Evolutionary conservation across 495 filamentous ascomycete species (phyloP).

Genomic region (Saxophila tyrrhenica): DNA sequence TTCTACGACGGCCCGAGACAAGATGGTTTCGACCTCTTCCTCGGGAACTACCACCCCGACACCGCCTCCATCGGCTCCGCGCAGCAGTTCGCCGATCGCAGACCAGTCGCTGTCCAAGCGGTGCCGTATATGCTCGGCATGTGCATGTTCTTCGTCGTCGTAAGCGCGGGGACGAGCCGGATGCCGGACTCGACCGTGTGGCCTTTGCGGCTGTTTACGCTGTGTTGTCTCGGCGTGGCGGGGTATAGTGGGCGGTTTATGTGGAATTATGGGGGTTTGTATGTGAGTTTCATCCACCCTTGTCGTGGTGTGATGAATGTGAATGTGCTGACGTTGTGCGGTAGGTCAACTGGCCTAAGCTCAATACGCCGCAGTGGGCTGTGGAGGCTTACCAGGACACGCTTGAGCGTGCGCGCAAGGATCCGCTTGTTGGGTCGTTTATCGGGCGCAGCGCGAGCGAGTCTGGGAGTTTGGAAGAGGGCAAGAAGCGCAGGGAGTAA

Average conservation of each 20-base stretch:
- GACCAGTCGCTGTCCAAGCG: constrained; percentile 75
- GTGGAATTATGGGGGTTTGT: constrained; percentile 72
- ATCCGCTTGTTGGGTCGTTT: constrained; percentile 59
- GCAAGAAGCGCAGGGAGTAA: constrained; percentile 40
- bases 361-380: constrained; percentile 75
- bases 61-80: constrained; percentile 49
- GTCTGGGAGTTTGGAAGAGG: constrained; percentile 73
- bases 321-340: constrained; percentile 13
- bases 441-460: constrained; percentile 54
- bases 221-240: constrained; percentile 61
- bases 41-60: constrained; percentile 69
- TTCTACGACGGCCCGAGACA: constrained; percentile 86
- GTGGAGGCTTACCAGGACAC: constrained; percentile 84
- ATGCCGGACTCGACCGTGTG: constrained; percentile 57
- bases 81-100: constrained; percentile 70
- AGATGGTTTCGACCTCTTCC: constrained; percentile 89
- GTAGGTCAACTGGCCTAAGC: constrained; percentile 93
- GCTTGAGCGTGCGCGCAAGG: constrained; percentile 59
- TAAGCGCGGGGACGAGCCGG: constrained; percentile 61
- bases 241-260: constrained; percentile 66
- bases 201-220: constrained; percentile 64
- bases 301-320: background rate
- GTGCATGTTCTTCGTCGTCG: constrained; percentile 73
- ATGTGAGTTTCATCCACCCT: constrained; percentile 48
- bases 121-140: constrained; percentile 84